Evolutionary conservation across 257 asterid species (phyloP).

Genomic region (Knoxia roxburghii): DNA sequence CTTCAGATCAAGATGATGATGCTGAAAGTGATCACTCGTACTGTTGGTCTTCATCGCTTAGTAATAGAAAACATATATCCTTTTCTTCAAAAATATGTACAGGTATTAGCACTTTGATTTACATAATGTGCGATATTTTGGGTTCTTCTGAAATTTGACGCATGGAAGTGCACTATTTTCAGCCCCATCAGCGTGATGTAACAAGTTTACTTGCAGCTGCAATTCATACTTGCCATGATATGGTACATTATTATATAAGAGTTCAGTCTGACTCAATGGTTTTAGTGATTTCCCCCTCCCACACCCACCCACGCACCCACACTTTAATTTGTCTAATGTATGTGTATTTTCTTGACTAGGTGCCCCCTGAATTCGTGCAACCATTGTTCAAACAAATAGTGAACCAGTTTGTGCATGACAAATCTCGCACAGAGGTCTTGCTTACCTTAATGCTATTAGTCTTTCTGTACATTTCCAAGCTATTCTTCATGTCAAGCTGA

Average conservation of each 20-base stretch:
- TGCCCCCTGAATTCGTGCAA: conserved; percentile 96
- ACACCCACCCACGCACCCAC: no score
- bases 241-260: conserved; percentile 41
- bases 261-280: background rate
- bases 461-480: background rate
- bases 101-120: conserved; percentile 43
- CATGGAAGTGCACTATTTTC: conserved; percentile 14
- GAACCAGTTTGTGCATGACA: conserved; percentile 89
- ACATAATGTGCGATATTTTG: conserved; percentile 9
- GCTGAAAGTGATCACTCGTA: conserved; percentile 81
- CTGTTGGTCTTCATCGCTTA: conserved; percentile 82
- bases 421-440: conserved; percentile 85
- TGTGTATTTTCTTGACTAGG: conserved; percentile 39
- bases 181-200: conserved; percentile 89
- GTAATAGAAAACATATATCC: conserved; percentile 67
- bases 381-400: conserved; percentile 90
- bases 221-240: conserved; percentile 96
- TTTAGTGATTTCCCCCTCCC: background rate
- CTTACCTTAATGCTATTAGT: conserved; percentile 8
- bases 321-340: conserved; percentile 11
- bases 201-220: conserved; percentile 88
- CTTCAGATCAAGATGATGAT: conserved; percentile 83
- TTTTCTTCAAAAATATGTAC: conserved; percentile 72
- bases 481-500: background rate
- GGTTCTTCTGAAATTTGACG: background rate